Base-by-base conservation (phyloP, 345 rosid genomes). In the Arabis hirsuta region DNA sequence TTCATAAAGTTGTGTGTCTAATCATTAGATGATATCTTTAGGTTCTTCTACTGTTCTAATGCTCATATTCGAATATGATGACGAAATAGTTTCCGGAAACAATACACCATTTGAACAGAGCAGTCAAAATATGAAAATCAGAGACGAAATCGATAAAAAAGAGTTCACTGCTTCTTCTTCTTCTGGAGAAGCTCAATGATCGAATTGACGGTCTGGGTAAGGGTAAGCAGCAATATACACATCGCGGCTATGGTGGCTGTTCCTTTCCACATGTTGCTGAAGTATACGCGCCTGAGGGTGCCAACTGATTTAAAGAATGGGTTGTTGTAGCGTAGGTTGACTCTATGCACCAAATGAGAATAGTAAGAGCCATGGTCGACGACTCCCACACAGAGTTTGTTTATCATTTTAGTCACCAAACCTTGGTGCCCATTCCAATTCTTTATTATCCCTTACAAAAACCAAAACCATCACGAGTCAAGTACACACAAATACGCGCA, bases 331-430 rank as follows among this genome's bases (percentile, higher is more conserved):
- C 34, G 62, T 4, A 5, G 1, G 1, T 56, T 57, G n/a, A 60
- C 38, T 0, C 41, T 36, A 1, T 2, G 1, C 41, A 36, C 41
- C 10, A 36, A 36, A 36, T 8, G 8, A 16, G 13, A 19, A n/a
- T 68, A 65, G 44, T 47, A 31, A 2, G 48, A 46, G 1, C 3
- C 2, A 34, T 0, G 0, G 2, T 19, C 46, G 0, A 9, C 1
- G 42, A 55, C 41, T 10, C 62, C 43, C 1, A 19, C 3, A 50
- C 65, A 43, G 3, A 79, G 79, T 9, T 53, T 79, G 58, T 75
- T 79, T 14, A 79, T 27, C 51, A 79, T 45, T 9, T 9, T n/a
- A 0, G 76, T 77, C 9, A 66, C 73, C 19, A 44, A 10, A 19
- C 24, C 42, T 5, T 19, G 34, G 38, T 39, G 26, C 4, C 75